A percentile compares a stretch with the other conserved stretches of the same genome.
Evolutionary conservation across 345 rosid genomes (phyloP).

Genomic region (Litchi chinensis): DNA sequence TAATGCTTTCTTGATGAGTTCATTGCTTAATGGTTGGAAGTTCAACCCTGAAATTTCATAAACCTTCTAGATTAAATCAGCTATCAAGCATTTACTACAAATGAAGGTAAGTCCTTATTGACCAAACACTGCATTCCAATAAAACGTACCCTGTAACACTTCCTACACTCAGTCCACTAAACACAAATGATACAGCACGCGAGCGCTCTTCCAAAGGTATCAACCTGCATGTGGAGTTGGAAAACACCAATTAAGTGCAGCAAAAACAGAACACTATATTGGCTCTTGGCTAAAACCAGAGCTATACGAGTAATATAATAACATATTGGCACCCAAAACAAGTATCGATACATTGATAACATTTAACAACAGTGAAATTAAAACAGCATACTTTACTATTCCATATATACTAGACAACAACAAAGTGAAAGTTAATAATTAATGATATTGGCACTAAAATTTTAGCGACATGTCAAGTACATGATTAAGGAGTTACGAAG

Average conservation of each 20-base stretch:
- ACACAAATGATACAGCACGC: slow-evolving; percentile 89
- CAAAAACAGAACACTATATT: slow-evolving; percentile 4
- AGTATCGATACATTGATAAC: background rate
- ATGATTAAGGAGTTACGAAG: background rate
- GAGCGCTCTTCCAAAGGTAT: slow-evolving; percentile 92
- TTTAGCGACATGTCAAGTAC: background rate
- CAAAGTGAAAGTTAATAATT: background rate
- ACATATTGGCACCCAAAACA: background rate
- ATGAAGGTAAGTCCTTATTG: background rate
- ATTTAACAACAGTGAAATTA: background rate
- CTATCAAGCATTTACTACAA: slow-evolving; percentile 16
- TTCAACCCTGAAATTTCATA: background rate
- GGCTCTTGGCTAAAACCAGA: slow-evolving; percentile 13
- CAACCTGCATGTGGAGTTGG: slow-evolving; percentile 49
- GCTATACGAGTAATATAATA: background rate
- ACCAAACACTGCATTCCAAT: slow-evolving; percentile 17
- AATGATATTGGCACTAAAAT: too few relatives aligned
- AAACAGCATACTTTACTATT: background rate
- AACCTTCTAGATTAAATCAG: slow-evolving; percentile 7
- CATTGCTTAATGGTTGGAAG: background rate
- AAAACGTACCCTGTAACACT: slow-evolving; percentile 84
- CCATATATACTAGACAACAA: background rate
- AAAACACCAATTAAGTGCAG: slow-evolving; percentile 23
- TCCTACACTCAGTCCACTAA: slow-evolving; percentile 91
- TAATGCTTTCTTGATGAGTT: background rate